Evolutionary conservation across 2,329 filamentous ascomycete species (phyloP).

Genomic region (Hansfordia pulvinata): DNA sequence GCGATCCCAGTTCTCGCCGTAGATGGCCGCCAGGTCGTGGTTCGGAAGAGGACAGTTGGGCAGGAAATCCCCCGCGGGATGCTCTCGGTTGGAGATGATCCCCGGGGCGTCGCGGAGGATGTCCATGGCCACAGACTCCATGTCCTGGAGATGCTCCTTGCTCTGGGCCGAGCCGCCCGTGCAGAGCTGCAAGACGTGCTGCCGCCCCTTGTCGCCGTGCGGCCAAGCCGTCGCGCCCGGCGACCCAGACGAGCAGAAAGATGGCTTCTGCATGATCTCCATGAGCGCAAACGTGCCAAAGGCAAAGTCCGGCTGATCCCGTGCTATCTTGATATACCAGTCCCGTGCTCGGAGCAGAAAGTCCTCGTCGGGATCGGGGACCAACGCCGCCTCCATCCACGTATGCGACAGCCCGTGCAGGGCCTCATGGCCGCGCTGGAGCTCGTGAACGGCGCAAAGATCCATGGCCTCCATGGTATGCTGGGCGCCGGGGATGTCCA

Average conservation of each 20-base stretch:
- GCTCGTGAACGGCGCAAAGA: conserved; percentile 1
- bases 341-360: conserved; percentile 1
- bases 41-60: conserved; percentile 1
- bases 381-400: conserved; percentile 1
- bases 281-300: conserved; percentile 1
- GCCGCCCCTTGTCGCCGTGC: conserved; percentile 1
- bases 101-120: conserved; percentile 1
- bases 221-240: conserved; percentile 1
- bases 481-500: conserved; percentile 1
- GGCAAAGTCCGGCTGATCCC: conserved; percentile 1
- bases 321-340: conserved; percentile 1
- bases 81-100: neutral
- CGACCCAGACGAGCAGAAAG: conserved; percentile 1
- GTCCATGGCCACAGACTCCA: conserved; percentile 1
- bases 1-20: conserved; percentile 1
- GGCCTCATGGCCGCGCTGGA: conserved; percentile 1
- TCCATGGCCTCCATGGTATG: neutral
- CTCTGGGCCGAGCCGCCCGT: neutral
- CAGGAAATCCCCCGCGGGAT: conserved; percentile 1
- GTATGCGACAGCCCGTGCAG: conserved; percentile 1
- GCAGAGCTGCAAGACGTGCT: conserved; percentile 1
- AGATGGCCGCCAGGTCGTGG: conserved; percentile 1
- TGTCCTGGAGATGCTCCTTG: neutral
- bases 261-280: conserved; percentile 1
- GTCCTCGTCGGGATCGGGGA: conserved; percentile 1